Percentiles rank a stretch among this genome's conserved stretches.
Conservation (phyloP, 768 basidiomycete genomes). For the Tulasnella sp. region DNA sequence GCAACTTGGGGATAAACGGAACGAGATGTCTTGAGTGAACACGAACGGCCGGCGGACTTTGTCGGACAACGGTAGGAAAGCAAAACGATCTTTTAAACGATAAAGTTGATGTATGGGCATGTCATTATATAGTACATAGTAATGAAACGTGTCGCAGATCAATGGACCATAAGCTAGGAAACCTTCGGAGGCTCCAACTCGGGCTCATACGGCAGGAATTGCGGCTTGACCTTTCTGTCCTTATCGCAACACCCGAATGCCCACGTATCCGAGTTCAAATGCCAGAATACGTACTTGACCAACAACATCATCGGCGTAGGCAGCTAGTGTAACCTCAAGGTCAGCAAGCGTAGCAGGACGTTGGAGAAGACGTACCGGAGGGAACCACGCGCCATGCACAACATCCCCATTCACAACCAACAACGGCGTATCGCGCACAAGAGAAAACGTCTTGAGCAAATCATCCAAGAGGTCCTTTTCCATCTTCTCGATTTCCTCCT, state of each 20-base stretch:
- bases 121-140: too few species aligned
- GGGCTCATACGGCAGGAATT: constrained; percentile 6
- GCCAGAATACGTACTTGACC: background rate
- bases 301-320: background rate
- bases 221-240: background rate
- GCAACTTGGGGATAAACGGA: too few species aligned
- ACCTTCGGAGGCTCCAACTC: too few species aligned
- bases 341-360: background rate
- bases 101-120: too few species aligned
- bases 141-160: too few species aligned
- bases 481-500: background rate
- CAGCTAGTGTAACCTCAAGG: background rate
- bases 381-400: constrained; percentile 5
- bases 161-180: too few species aligned
- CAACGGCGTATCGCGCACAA: background rate
- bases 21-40: too few species aligned
- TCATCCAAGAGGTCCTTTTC: background rate
- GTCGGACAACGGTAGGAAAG: too few species aligned
- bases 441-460: background rate
- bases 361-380: background rate
- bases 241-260: background rate
- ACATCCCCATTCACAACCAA: constrained; percentile 4
- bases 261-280: constrained; percentile 2
- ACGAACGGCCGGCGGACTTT: too few species aligned
- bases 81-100: too few species aligned